Base-by-base conservation (phyloP, 1,284 basidiomycete species). In the Naganishia sp. region DNA sequence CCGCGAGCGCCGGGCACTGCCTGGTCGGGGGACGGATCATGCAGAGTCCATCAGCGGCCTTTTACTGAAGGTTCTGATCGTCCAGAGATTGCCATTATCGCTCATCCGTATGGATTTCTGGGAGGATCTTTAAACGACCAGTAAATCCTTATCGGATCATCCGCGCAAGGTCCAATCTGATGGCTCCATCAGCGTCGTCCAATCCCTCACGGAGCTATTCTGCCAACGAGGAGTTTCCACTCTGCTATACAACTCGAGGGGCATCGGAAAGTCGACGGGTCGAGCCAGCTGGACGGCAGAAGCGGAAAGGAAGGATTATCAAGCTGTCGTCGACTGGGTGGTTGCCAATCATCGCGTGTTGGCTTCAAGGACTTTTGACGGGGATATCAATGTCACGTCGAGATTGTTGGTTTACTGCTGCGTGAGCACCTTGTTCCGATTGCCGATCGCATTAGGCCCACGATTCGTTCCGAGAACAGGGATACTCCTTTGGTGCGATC, bases 271-370 rank as follows among this genome's bases (percentile, higher is more conserved):
- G 13, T 68, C 68, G 9, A 43, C 33, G 10, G 64, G 64, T 2
- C 56, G 53, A 44, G 54, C 54, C 11, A 61, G 56, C 25, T 68
- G 68, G 68, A 65, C 59, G 18, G 68, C 64, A 55, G 64, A 68
- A 21, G 21, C 59, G 6, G 68, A 68, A 36, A 18, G 54, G 39
- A 48, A 36, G 44, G 68, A 68, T 53, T 68, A 63, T 43, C 57
- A 61, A 25, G 36, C 23, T 11, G 52, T 68, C 18, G 59, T 65
- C 0, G 60, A 63, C 16, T 66, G 64, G 64, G 28, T 50, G 2
- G 10, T 63, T 18, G 21, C 18, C 13, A 18, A 55, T 55, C 13
- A 25, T 21, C 13, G 13, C 15, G 9, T 23, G 6, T 15, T 28
- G 49, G 49, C 23, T 50, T 23, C 21, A 6, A 10, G 13, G 7